Evolutionary conservation across 495 filamentous ascomycete species (phyloP), one percentile per base, ranked within the genome.

Genomic region (Margaritispora aquatica): DNA sequence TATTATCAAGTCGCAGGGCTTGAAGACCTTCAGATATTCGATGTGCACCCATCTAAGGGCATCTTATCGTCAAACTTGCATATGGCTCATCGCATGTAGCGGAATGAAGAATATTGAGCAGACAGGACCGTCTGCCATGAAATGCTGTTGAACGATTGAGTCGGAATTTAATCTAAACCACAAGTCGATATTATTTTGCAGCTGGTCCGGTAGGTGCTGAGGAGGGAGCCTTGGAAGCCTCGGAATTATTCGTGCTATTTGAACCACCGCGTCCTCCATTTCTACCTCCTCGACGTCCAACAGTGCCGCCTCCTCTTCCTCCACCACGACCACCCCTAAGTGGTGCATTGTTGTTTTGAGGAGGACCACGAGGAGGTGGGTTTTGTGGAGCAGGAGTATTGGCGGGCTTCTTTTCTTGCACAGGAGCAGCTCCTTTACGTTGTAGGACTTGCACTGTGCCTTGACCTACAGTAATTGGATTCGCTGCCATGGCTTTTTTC

Each of bases 401-500:
- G 10, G 38, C 31, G 19, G 58, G 54, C 38, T 67, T 67, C 51
- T 62, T 64, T 66, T 70, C 56, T 19, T 57, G 63, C 23, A 60
- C 48, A 23, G 63, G 24, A 26, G 62, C 38, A 48, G 69, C 70
- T 50, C 87, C 83, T 74, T 91, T 92, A 53, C 88, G 77, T 73
- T 96, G 91, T 13, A 96, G 73, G 11, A 96, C 88, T 63, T 92
- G 88, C 7, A 96, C 90, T 5, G 88, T 85, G 9, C 89, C 90
- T 72, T 93, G 87, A 11, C 87, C 92, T 10, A 96, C 83, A 7
- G 83, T 74, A 19, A 96, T 79, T 0, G 89, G 89, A 64, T 88
- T 95, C 17, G 87, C 89, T 20, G 84, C 79, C 64, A 96, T 87
- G 22, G 92, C 92, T 62, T 86, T 87, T 63, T 81, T 82, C 22